Evolutionary conservation across 768 basidiomycete species (phyloP).

Genomic region (Pisolithus sp.): DNA sequence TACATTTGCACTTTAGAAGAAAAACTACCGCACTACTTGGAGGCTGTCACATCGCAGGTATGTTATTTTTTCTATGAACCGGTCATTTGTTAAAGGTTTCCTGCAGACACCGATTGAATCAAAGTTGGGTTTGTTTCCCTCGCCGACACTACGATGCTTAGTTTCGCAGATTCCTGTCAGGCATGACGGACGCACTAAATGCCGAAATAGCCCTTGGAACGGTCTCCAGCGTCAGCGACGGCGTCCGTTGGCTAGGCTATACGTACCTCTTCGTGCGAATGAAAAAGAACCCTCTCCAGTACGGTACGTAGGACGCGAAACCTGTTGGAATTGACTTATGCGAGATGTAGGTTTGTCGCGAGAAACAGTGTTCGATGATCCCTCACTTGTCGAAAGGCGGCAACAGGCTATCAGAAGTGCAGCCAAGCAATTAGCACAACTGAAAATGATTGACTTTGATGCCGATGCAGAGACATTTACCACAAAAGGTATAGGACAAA

Average conservation of each 20-base stretch:
- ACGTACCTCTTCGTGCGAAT: constrained; percentile 96
- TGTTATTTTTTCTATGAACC: constrained; percentile 8
- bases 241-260: constrained; percentile 91
- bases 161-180: constrained; percentile 58
- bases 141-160: neutral
- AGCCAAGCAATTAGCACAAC: constrained; percentile 57
- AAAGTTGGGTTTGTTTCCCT: constrained; percentile 41
- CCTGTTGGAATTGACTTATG: constrained; percentile 3
- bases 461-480: constrained; percentile 48
- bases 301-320: constrained; percentile 45
- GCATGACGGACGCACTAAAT: constrained; percentile 87
- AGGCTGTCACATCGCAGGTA: constrained; percentile 83
- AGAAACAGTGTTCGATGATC: constrained; percentile 64
- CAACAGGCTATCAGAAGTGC: constrained; percentile 60
- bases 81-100: neutral
- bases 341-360: constrained; percentile 58
- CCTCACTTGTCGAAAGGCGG: constrained; percentile 63
- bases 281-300: constrained; percentile 82
- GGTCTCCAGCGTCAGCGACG: constrained; percentile 80
- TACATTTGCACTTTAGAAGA: constrained; percentile 95
- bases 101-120: constrained; percentile 91
- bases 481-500: constrained; percentile 88
- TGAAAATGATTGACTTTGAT: constrained; percentile 81
- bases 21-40: constrained; percentile 85
- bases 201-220: constrained; percentile 95